phyloP scores from a whole-genome alignment of 2,329 filamentous ascomycete genomes.

The Aspergillus ibericus region DNA sequence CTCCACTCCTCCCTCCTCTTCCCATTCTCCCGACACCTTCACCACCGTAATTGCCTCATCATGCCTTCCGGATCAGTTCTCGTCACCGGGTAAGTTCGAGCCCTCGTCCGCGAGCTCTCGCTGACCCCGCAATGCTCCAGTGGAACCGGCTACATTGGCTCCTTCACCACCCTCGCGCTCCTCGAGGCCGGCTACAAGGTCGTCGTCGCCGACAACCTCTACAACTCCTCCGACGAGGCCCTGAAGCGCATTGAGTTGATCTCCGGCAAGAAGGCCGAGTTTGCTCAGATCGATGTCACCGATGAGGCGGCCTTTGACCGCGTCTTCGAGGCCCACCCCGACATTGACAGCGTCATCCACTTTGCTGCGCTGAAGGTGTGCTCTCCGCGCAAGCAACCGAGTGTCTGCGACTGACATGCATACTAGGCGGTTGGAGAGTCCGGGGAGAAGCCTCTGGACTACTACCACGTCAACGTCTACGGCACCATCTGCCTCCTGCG shows the following conservation, averaged over 20 bases:
- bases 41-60: slow-evolving; percentile 18
- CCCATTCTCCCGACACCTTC: not conserved
- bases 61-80: slow-evolving; percentile 88
- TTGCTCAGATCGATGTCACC: slow-evolving; percentile 85
- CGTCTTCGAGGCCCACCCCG: slow-evolving; percentile 83
- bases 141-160: slow-evolving; percentile 98
- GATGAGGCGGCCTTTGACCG: slow-evolving; percentile 79
- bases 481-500: slow-evolving; percentile 85
- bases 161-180: slow-evolving; percentile 88
- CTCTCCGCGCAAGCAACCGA: not conserved
- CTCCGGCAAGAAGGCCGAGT: slow-evolving; percentile 79
- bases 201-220: slow-evolving; percentile 92
- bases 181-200: slow-evolving; percentile 95
- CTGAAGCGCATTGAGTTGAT: slow-evolving; percentile 95
- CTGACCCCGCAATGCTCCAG: slow-evolving; percentile 50
- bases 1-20: slow-evolving; percentile 8
- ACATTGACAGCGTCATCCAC: slow-evolving; percentile 97
- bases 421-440: slow-evolving; percentile 90
- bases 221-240: slow-evolving; percentile 91
- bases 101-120: not conserved
- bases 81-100: slow-evolving; percentile 76
- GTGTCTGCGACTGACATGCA: not conserved
- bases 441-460: slow-evolving; percentile 88
- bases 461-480: slow-evolving; percentile 95
- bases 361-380: slow-evolving; percentile 92